A percentile compares a stretch with the other conserved stretches of the same genome.
Conservation (phyloP, 768 basidiomycete species). For the Podaxis pistillaris region DNA sequence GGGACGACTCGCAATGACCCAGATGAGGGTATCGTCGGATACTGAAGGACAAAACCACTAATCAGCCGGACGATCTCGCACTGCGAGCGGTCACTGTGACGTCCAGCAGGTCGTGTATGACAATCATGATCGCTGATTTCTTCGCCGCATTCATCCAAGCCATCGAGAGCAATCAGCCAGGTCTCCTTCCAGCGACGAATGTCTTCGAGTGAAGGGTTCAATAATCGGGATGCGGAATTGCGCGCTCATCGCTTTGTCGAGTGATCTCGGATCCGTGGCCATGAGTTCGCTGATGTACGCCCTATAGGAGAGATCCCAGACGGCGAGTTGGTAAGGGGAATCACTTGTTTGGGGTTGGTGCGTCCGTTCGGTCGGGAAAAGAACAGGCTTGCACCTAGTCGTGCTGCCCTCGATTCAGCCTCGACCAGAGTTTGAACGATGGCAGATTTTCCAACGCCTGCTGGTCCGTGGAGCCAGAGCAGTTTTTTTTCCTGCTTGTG, state of each 20-base stretch:
- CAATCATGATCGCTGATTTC: neutral
- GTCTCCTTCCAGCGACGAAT: neutral
- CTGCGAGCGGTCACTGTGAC: slow-evolving; percentile 9
- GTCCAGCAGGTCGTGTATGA: neutral
- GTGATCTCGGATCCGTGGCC: slow-evolving; percentile 1
- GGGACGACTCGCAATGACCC: slow-evolving; percentile 27
- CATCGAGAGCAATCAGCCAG: slow-evolving; percentile 21
- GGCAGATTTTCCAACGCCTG: slow-evolving; percentile 28
- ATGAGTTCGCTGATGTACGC: slow-evolving; percentile 12
- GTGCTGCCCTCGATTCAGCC: neutral
- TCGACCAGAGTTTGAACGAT: slow-evolving; percentile 31
- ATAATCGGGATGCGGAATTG: slow-evolving; percentile 17
- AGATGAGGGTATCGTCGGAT: slow-evolving; percentile 17
- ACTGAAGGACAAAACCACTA: neutral
- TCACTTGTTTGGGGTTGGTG: slow-evolving; percentile 8
- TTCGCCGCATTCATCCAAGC: slow-evolving; percentile 25
- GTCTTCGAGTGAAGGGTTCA: slow-evolving; percentile 6
- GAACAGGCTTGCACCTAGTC: slow-evolving; percentile 21
- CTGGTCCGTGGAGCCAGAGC: slow-evolving; percentile 24
- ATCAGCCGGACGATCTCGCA: slow-evolving; percentile 17
- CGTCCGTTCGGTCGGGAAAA: slow-evolving; percentile 17
- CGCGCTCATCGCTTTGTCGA: slow-evolving; percentile 5
- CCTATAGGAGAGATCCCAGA: neutral
- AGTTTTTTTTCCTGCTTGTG: slow-evolving; percentile 2
- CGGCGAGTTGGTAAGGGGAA: slow-evolving; percentile 23